These are phyloP conservation scores for Westerdykella sp. DNA, from an alignment of 2,329 filamentous ascomycete species.

Conservation along the genomic window DNA sequence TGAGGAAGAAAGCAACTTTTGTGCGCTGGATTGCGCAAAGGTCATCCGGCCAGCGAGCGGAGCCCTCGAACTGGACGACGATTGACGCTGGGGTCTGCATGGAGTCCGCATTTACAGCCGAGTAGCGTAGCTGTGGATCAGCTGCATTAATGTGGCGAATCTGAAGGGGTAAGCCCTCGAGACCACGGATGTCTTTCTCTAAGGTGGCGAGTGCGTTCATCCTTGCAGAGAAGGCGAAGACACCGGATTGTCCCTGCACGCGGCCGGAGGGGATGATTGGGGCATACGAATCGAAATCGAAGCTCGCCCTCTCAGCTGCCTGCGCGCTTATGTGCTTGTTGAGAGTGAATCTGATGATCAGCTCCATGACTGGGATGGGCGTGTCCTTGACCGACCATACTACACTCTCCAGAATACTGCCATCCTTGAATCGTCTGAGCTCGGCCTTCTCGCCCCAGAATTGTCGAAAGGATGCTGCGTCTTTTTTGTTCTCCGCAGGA, in stretches of 20 bases:
- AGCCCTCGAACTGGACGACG: conserved; percentile 86
- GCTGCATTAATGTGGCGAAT: conserved; percentile 73
- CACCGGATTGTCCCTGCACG: conserved; percentile 33
- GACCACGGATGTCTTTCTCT: conserved; percentile 66
- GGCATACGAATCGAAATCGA: conserved; percentile 44
- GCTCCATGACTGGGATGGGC: conserved; percentile 62
- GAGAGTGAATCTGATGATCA: conserved; percentile 70
- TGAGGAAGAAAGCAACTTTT: conserved; percentile 79
- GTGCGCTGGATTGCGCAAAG: conserved; percentile 85
- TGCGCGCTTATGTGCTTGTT: conserved; percentile 60
- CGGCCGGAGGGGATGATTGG: conserved; percentile 38
- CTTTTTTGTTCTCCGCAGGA: conserved; percentile 74
- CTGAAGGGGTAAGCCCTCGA: conserved; percentile 82
- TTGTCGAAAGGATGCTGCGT: conserved; percentile 71
- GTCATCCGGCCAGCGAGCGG: conserved; percentile 89
- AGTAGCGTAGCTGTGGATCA: conserved; percentile 65
- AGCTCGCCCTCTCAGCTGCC: conserved; percentile 45
- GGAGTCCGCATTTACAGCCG: conserved; percentile 53
- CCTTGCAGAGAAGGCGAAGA: conserved; percentile 59
- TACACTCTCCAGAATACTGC: conserved; percentile 85
- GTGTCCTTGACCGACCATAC: conserved; percentile 66
- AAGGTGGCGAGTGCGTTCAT: conserved; percentile 65
- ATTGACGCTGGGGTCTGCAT: conserved; percentile 61
- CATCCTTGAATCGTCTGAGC: conserved; percentile 88
- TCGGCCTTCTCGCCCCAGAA: conserved; percentile 97